Conservation (phyloP, 768 basidiomycete genomes). For the Astraeus odoratus region DNA sequence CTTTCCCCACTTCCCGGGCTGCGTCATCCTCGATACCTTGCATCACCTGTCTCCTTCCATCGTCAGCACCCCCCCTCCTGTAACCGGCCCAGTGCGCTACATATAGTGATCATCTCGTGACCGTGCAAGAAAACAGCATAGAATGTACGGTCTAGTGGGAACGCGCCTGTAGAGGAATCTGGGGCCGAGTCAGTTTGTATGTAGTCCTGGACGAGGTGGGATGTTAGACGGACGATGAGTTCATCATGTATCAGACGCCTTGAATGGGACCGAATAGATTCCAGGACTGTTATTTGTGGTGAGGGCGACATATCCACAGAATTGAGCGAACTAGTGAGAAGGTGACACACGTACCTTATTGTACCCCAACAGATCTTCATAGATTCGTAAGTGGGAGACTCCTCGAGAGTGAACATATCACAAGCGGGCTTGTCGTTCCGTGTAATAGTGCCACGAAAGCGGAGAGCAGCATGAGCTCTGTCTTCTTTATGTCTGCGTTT, state of each 20-base stretch:
- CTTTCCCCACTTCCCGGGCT: conserved; percentile 31
- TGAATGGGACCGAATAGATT: conserved; percentile 65
- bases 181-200: conserved; percentile 75
- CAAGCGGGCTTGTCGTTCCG: conserved; percentile 59
- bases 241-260: conserved; percentile 88
- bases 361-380: conserved; percentile 68
- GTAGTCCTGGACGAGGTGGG: conserved; percentile 50
- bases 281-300: conserved; percentile 48
- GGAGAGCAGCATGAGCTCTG: conserved; percentile 65
- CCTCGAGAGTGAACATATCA: conserved; percentile 53
- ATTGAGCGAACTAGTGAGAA: neutral
- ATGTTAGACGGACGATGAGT: conserved; percentile 74
- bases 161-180: conserved; percentile 53
- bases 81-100: conserved; percentile 53
- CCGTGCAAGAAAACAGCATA: conserved; percentile 87
- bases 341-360: conserved; percentile 48
- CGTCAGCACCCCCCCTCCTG: conserved; percentile 21
- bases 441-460: conserved; percentile 67
- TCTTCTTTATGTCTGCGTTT: conserved; percentile 49
- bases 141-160: conserved; percentile 58
- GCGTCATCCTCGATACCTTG: conserved; percentile 54
- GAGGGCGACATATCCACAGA: neutral
- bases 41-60: conserved; percentile 33
- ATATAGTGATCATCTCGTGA: conserved; percentile 78
- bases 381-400: conserved; percentile 63